Evolutionary conservation across 345 rosid species (phyloP).

Genomic region (Ceriops tagal): DNA sequence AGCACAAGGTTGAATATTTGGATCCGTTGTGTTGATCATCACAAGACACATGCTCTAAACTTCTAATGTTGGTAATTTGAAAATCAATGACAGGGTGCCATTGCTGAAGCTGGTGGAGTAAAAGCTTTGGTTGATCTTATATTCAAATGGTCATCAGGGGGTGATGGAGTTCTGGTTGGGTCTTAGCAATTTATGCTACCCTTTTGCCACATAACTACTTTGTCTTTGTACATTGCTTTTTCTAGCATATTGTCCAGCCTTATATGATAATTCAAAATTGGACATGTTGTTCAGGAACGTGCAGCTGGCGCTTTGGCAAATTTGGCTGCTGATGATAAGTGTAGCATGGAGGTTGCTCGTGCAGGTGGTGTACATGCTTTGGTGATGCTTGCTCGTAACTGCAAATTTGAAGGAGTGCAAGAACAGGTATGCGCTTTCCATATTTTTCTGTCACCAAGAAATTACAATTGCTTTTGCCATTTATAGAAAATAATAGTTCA

Average conservation of each 20-base stretch:
- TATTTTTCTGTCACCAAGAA: not conserved
- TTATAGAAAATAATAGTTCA: not conserved
- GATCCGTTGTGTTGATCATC: not conserved
- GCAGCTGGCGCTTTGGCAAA: constrained; percentile 47
- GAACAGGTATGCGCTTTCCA: constrained; percentile 29
- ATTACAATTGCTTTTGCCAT: constrained; percentile 19
- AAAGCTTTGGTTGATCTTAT: constrained; percentile 63
- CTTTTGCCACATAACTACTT: not conserved
- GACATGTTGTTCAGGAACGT: constrained; percentile 35
- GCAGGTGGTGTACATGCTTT: constrained; percentile 39
- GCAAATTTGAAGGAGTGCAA: constrained; percentile 39
- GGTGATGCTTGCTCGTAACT: constrained; percentile 34
- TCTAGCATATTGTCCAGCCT: too few relatives aligned
- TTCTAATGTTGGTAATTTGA: constrained; percentile 1
- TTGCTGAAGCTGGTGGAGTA: constrained; percentile 40
- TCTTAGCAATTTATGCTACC: not conserved
- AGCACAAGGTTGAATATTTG: constrained; percentile 30
- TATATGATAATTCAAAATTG: constrained; percentile 1
- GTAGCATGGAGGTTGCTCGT: constrained; percentile 33
- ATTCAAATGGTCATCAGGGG: constrained; percentile 26
- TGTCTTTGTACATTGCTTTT: too few relatives aligned
- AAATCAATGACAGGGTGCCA: constrained; percentile 26
- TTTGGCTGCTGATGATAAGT: constrained; percentile 42
- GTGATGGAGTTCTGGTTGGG: constrained; percentile 30
- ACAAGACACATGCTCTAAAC: not conserved